Percentiles rank a stretch among this genome's conserved stretches.
Evolutionary conservation across 306 rosid species (phyloP).

Genomic region (Fragaria vesca): DNA sequence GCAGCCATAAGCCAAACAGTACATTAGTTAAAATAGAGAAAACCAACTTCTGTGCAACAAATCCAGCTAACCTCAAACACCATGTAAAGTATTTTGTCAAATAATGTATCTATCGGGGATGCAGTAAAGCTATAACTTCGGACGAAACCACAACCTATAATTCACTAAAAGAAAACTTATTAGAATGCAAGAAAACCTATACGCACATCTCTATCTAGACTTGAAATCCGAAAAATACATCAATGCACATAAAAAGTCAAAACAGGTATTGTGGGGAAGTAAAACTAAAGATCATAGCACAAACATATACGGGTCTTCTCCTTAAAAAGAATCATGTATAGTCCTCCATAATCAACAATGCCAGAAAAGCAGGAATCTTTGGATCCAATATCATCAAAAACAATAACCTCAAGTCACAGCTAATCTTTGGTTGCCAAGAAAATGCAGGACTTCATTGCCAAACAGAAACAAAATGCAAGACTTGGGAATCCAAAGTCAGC

Average conservation of each 20-base stretch:
- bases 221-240: neutral
- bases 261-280: neutral
- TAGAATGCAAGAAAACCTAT: neutral
- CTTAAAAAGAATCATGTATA: neutral
- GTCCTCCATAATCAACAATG: neutral
- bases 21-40: neutral
- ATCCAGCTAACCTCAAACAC: neutral
- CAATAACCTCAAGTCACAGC: neutral
- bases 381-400: constrained; percentile 17
- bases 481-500: neutral
- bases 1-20: constrained; percentile 3
- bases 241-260: neutral
- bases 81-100: neutral
- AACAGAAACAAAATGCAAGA: neutral
- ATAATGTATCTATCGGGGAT: neutral
- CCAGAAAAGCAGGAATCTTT: constrained; percentile 1
- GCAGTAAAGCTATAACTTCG: neutral
- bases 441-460: neutral
- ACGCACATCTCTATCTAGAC: neutral
- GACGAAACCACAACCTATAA: neutral
- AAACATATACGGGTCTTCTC: neutral
- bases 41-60: neutral
- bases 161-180: neutral
- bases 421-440: neutral
- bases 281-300: neutral